These are phyloP conservation scores for Hymenoscyphus fructigenus DNA, from an alignment of 2,329 filamentous ascomycete genomes.

Conservation along the genomic window DNA sequence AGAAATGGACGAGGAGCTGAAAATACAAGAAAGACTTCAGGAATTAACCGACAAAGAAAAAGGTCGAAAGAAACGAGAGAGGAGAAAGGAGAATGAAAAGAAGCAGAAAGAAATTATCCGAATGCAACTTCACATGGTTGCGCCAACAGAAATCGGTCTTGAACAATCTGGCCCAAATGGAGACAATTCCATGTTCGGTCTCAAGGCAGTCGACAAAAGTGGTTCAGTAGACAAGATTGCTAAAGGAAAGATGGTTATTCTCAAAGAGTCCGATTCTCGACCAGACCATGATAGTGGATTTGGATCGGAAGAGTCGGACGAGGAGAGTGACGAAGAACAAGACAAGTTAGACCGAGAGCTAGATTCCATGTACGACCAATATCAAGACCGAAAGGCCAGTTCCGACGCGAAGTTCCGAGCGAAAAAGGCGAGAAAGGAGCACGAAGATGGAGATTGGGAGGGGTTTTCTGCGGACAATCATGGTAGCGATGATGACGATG, in stretches of 20 bases:
- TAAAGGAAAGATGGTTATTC: slow-evolving; percentile 74
- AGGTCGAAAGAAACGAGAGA: slow-evolving; percentile 76
- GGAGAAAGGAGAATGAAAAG: slow-evolving; percentile 84
- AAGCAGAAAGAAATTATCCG: slow-evolving; percentile 94
- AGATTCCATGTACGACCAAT: slow-evolving; percentile 83
- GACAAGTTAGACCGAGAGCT: slow-evolving; percentile 82
- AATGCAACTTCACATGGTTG: slow-evolving; percentile 96
- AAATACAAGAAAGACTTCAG: slow-evolving; percentile 84
- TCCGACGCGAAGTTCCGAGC: slow-evolving; percentile 84
- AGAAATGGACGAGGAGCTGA: slow-evolving; percentile 91
- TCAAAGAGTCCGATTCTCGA: slow-evolving; percentile 55
- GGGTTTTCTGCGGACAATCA: slow-evolving; percentile 71
- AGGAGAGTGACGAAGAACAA: slow-evolving; percentile 73
- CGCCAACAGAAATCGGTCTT: slow-evolving; percentile 92
- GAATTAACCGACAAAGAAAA: slow-evolving; percentile 76
- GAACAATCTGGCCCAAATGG: slow-evolving; percentile 79
- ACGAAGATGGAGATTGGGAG: slow-evolving; percentile 87
- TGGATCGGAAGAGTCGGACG: slow-evolving; percentile 54
- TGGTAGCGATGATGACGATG: slow-evolving; percentile 54
- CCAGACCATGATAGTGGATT: slow-evolving; percentile 62
- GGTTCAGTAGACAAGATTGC: slow-evolving; percentile 67
- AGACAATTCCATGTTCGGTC: slow-evolving; percentile 80
- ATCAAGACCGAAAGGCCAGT: slow-evolving; percentile 75
- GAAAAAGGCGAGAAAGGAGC: slow-evolving; percentile 80
- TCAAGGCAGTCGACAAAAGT: slow-evolving; percentile 78